Evolutionary conservation across 2,329 filamentous ascomycete species (phyloP), one percentile per base, ranked within the genome.

Genomic region (Ophiostoma sp.): DNA sequence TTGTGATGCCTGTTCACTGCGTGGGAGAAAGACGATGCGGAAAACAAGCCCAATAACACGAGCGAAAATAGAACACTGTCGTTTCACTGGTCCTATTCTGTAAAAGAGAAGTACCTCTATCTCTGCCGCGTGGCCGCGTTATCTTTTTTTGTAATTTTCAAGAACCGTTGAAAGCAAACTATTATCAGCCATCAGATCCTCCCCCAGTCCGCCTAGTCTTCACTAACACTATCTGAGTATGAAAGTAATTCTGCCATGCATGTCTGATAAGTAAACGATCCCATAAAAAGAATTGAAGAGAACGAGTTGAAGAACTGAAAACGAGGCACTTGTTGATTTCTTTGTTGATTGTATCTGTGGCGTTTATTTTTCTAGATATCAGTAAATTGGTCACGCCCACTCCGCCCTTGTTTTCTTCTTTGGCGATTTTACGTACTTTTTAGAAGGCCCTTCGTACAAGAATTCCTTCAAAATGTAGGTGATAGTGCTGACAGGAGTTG

Each of bases 1-100:
- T 63, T 61, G 31, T n/a, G 57, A 63, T 63, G 57, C 57, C 57
- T 63, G 57, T 22, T n/a, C 33, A 33, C 19, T 36, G 57, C 57
- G 57, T 63, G 57, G 57, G 57, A 36, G 57, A 36, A 36, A 36
- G 31, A 36, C 12, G 6, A 28, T 7, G 15, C 19, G 28, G 12
- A 31, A 33, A 59, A 15, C 4, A 52, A 52, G n/a, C 2, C 6
- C 19, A 52, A 7, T 28, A 57, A n/a, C 6, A 33, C 2, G 55
- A 33, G 55, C 19, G 55, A 59, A 59, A 59, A 59, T 59, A 59
- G 55, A 33, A 33, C 22, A 57, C 11, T 57, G 17, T 19, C 57
- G 57, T 61, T 61, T 61, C 57, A 36, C 3, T 1, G 57, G 28
- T n/a, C 25, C 25, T 28, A 25, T 17, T 31, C 17, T 33, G 50